Base-by-base conservation (phyloP, 2,329 filamentous ascomycete genomes). In the Xylaria sp. region DNA sequence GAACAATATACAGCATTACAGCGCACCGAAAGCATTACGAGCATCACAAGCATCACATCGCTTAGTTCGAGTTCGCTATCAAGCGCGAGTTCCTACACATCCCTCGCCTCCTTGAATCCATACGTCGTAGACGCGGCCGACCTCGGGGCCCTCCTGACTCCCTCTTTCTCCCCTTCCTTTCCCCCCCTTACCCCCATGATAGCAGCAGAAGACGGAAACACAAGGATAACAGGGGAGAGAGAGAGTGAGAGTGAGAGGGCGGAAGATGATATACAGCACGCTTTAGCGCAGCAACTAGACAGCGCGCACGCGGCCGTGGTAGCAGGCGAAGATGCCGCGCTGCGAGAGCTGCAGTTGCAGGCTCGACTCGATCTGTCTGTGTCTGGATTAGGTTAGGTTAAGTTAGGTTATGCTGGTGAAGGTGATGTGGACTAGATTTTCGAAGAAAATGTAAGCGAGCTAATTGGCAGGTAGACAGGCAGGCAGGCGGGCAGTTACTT, bases 91-190 rank as follows among this genome's bases (percentile, higher is more conserved):
- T 64, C 59, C 3, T 71, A 70, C 42, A 46, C 45, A 33, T 61
- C 67, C 3, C 54, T 67, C 9, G 43, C 64, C 1, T 50, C 45
- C 1, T 15, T 47, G 4, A 68, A 70, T 45, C 64, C 68, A 0
- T 68, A 69, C 35, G 3, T 11, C 31, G 3, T 25, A 7, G 33
- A 52, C 33, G 6, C 31, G 4, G 42, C 33, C 15, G 49, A 55
- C 23, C 28, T 58, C 1, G 11, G 11, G 5, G 6, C 12, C 1
- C 52, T 25, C 2, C 12, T 61, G 1, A 5, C 4, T 31, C 28
- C 28, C 28, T 31, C 31, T 46, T 3, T 3, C 35, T 8, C 4
- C 31, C 53, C 6, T 3, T 43, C 14, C 4, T 50, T 17, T 28
- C 38, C 53, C 6, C 3, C 25, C 14, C 2, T 42, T 17, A 19